These are phyloP conservation scores for Solanum ahanhuiri DNA, from an alignment of 257 asterid species.

Conservation along the genomic window DNA sequence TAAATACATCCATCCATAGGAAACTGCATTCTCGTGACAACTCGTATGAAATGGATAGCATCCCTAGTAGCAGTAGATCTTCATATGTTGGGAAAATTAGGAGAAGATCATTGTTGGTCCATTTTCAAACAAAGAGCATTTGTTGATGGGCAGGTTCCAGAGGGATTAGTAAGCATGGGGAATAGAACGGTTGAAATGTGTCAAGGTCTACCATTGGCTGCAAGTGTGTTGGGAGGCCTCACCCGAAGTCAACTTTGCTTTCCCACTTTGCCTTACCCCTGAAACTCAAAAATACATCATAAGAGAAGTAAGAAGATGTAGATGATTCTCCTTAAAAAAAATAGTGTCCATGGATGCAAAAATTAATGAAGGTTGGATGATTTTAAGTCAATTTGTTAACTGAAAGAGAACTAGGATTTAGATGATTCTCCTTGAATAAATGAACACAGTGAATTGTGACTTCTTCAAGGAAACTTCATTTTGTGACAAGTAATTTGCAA, in stretches of 20 bases:
- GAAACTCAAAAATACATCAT: neutral
- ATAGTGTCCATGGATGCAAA: neutral
- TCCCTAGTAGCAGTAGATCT: neutral
- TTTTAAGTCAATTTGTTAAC: neutral
- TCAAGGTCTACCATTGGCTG: constrained; percentile 10
- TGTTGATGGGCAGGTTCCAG: neutral
- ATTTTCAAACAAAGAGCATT: constrained; percentile 11
- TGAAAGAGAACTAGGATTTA: neutral
- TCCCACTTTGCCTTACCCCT: neutral
- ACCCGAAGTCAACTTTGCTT: neutral
- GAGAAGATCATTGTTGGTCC: constrained; percentile 5
- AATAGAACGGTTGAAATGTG: neutral
- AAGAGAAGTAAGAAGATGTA: neutral
- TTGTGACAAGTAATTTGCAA: neutral
- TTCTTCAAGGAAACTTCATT: neutral
- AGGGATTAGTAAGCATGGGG: neutral
- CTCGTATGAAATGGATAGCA: neutral
- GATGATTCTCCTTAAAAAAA: neutral
- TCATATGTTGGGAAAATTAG: neutral
- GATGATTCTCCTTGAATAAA: neutral
- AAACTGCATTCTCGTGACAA: neutral
- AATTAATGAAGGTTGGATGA: neutral
- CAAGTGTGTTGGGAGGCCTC: neutral
- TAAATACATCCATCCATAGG: neutral
- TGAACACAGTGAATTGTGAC: neutral